Evolutionary conservation across 495 filamentous ascomycete genomes (phyloP).

Genomic region (Terfezia claveryi): DNA sequence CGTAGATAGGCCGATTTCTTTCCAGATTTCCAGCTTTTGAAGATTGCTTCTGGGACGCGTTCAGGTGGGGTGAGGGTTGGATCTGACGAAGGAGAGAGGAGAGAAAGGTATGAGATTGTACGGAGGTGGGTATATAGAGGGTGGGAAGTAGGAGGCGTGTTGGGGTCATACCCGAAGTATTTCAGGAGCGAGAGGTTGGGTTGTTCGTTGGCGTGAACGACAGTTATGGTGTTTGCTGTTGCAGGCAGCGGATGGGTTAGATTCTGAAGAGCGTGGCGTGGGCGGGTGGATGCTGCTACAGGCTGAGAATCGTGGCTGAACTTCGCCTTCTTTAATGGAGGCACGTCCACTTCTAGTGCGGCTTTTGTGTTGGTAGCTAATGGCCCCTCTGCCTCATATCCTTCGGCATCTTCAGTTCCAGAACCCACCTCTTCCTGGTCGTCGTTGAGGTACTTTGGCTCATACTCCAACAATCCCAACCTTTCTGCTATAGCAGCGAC

Average conservation of each 20-base stretch:
- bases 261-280: slow-evolving; percentile 22
- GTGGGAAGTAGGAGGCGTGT: slow-evolving; percentile 37
- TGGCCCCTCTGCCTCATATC: background rate
- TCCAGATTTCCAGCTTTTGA: slow-evolving; percentile 47
- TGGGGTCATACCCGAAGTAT: slow-evolving; percentile 63
- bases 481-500: slow-evolving; percentile 76
- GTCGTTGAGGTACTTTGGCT: slow-evolving; percentile 1
- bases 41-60: slow-evolving; percentile 29
- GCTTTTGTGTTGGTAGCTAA: background rate
- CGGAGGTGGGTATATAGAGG: slow-evolving; percentile 65
- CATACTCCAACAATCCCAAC: slow-evolving; percentile 55
- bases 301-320: slow-evolving; percentile 7
- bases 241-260: slow-evolving; percentile 7
- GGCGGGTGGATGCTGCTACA: slow-evolving; percentile 17
- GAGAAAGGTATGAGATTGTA: slow-evolving; percentile 70
- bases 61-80: slow-evolving; percentile 42
- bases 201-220: slow-evolving; percentile 72
- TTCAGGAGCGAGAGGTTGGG: slow-evolving; percentile 69
- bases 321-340: slow-evolving; percentile 3
- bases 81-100: slow-evolving; percentile 53
- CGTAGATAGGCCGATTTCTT: slow-evolving; percentile 62
- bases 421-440: slow-evolving; percentile 3
- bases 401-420: slow-evolving; percentile 1
- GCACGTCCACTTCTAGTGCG: background rate
- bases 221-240: slow-evolving; percentile 58